Evolutionary conservation across 345 rosid species (phyloP).

Genomic region (Euphorbia pulcherrima): DNA sequence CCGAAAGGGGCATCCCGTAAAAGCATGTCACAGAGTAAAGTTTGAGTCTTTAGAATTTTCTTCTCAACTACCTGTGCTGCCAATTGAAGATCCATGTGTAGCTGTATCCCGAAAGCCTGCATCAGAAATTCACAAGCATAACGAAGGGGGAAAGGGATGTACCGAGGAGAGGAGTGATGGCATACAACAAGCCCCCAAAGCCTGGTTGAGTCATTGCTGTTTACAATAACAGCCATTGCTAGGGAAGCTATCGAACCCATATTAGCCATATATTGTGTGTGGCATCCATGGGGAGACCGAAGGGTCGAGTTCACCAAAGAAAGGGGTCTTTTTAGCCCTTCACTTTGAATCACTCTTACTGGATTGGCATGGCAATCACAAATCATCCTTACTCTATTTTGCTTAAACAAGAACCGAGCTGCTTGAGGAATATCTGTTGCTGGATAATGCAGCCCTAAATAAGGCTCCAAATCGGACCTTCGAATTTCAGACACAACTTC

Average conservation of each 20-base stretch:
- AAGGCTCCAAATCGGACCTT: conserved; percentile 84
- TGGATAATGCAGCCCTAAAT: conserved; percentile 83
- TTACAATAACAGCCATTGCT: conserved; percentile 53
- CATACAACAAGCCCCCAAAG: conserved; percentile 92
- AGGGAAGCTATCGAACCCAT: conserved; percentile 85
- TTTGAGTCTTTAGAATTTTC: conserved; percentile 61
- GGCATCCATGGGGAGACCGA: conserved; percentile 69
- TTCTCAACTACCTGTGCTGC: conserved; percentile 60
- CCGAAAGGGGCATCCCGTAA: conserved; percentile 68
- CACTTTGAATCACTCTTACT: conserved; percentile 58
- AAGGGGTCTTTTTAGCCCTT: conserved; percentile 59
- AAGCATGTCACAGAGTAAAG: conserved; percentile 76
- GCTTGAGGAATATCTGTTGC: conserved; percentile 86
- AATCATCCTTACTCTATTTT: conserved; percentile 72
- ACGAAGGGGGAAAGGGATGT: conserved; percentile 69
- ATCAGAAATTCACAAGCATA: conserved; percentile 80
- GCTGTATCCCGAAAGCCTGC: conserved; percentile 79
- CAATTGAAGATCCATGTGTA: conserved; percentile 71
- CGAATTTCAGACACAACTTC: conserved; percentile 81
- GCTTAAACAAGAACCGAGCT: conserved; percentile 76
- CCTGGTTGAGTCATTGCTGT: conserved; percentile 45
- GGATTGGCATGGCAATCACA: conserved; percentile 68
- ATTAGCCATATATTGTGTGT: conserved; percentile 68
- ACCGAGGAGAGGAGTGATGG: conserved; percentile 70
- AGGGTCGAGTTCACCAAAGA: conserved; percentile 75